Percentiles rank a stretch among this genome's conserved stretches.
Evolutionary conservation across 1,284 basidiomycete genomes (phyloP).

Genomic region (Ganoderma leucocontextum): DNA sequence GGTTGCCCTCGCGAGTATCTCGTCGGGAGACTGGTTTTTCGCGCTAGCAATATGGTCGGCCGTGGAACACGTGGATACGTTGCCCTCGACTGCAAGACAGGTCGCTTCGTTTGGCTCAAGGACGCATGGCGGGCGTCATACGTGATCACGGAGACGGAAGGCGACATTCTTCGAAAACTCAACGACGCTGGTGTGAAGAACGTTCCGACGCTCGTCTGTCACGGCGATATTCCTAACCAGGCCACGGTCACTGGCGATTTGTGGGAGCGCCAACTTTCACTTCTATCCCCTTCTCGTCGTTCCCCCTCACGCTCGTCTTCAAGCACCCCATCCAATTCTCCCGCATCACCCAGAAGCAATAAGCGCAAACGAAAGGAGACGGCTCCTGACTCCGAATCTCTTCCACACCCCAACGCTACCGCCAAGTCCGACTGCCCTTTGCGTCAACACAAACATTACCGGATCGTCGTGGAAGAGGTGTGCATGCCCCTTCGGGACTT

Average conservation of each 20-base stretch:
- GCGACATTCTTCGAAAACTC: slow-evolving; percentile 4
- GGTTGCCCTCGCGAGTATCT: neutral
- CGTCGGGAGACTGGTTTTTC: neutral
- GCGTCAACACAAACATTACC: slow-evolving; percentile 19
- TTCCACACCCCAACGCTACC: neutral
- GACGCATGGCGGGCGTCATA: slow-evolving; percentile 11
- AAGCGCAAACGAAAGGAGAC: neutral
- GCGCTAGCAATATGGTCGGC: neutral
- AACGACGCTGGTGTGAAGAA: neutral
- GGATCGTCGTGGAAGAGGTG: slow-evolving; percentile 20
- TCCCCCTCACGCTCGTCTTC: neutral
- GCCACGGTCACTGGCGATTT: neutral
- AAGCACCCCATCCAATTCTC: neutral
- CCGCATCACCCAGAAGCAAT: neutral
- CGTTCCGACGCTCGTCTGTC: slow-evolving; percentile 9
- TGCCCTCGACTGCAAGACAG: slow-evolving; percentile 8
- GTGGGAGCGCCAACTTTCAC: neutral
- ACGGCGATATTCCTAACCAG: slow-evolving; percentile 11
- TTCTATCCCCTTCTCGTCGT: neutral
- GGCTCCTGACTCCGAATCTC: neutral
- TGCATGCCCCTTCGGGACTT: slow-evolving; percentile 9
- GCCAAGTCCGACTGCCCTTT: neutral
- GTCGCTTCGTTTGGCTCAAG: slow-evolving; percentile 12
- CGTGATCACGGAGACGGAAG: neutral
- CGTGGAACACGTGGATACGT: slow-evolving; percentile 14